Base-by-base conservation (phyloP, 768 basidiomycete species). In the Tylopilus felleus region DNA sequence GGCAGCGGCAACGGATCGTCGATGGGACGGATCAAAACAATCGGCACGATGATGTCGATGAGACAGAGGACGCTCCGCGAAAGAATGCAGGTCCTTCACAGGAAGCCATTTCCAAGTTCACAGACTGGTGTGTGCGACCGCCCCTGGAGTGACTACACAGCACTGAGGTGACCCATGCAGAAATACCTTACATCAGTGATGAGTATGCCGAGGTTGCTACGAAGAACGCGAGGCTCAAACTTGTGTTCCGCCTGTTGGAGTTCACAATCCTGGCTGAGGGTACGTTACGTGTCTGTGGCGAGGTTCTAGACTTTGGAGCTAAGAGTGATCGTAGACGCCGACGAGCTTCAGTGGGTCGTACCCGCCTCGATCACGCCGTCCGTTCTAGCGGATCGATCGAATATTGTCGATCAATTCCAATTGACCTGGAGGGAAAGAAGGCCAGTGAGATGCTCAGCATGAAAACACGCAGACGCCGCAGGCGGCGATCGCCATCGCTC, bases 391-490 rank as follows among this genome's bases (percentile, higher is more conserved):
- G 77, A 80, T 48, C 85, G 80, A 47, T 72, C 89, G 62, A 80
- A 80, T 49, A 83, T 94, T 59, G 88, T 98, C 71, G 79, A 85
- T 64, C 86, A 91, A 67, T 98, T 85, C 97, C 97, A 1, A 79
- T 96, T 60, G 84, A 94, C 61, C 77, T 91, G 33, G 78, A 86
- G 43, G 91, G 87, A 39, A 88, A 88, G 73, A 87, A 84, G 56
- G 82, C 87, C 22, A 75, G 83, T 3, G 78, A 87, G 47, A 74
- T 97, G 42, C 71, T 98, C 42, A 77, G 73, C 52, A 88, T 87
- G 73, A 85, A 85, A 65, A 69, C 74, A 9, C 77, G 74, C 16
- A 56, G 79, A 35, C 78, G 83, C 50, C 80, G 83, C 53, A 74
- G 74, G 33, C 77, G 77, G 53, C 76, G 78, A 45, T 77, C 80